Base-by-base conservation (phyloP, 805 yeast genomes). In the Millerozyma acaciae region DNA sequence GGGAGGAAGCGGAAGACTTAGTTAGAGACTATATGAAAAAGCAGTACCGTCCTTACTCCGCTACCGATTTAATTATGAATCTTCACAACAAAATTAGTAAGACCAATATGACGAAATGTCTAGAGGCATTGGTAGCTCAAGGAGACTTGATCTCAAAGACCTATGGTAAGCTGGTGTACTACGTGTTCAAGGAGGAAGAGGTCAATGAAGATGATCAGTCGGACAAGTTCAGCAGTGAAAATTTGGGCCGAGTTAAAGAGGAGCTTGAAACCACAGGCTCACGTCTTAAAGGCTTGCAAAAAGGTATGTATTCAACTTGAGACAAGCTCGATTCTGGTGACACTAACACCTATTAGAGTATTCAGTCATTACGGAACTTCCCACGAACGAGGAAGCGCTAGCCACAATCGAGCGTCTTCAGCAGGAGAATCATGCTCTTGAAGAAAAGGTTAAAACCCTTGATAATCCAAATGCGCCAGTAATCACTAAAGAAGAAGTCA, bases 21-120 rank as follows among this genome's bases (percentile, higher is more conserved):
- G 57, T 70, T 16, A 44, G 52, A 25, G 43, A 55, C 4, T 74
- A 74, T 35, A 42, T 74, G 32, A 57, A 48, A 16, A 51, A 53
- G 2, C 75, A 71, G 40, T 69, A 67, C 40, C 52, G 74, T 15
- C 78, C 79, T 2, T 73, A 67, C 43, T 69, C 71, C 1, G 50
- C 64, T 6, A 62, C 65, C 30, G 79, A 74, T 45, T 57, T 74
- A 7, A 45, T 66, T 3, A 58, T 60, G 29, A 74, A 73, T 32
- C 39, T 73, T 21, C 75, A 71, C 32, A 68, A 62, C 23, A 55
- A 53, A 23, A 38, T 69, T 1, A 40, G 50, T 4, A 73, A 68
- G 34, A 28, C 60, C 1, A 48, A 47, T 5, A 60, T 65, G 28
- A 23, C 48, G 0, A 62, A 56, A 37, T 52, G 67, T 1, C 37